Percentiles rank a stretch among this genome's conserved stretches.
phyloP scores from a whole-genome alignment of 352 stramenopile genomes.

The Globisporangium spinosum region DNA sequence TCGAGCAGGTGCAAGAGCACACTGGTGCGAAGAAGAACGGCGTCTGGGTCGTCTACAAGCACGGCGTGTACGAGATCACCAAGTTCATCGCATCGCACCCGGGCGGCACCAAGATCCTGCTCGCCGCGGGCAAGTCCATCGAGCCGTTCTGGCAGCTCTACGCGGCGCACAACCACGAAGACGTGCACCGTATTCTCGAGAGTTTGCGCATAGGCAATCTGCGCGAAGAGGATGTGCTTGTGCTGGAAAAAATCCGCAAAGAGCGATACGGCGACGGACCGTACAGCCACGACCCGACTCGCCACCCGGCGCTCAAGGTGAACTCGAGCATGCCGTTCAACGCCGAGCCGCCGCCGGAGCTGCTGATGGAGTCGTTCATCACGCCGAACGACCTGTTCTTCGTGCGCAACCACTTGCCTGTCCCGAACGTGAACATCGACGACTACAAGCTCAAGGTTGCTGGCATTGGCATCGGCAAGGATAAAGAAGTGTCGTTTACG shows the following conservation, averaged over 20 bases:
- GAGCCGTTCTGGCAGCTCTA: constrained; percentile 97
- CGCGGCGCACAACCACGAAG: constrained; percentile 91
- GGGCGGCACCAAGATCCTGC: constrained; percentile 87
- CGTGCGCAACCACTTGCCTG: constrained; percentile 96
- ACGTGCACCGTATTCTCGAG: constrained; percentile 92
- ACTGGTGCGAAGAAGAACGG: constrained; percentile 66
- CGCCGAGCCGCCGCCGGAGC: constrained; percentile 88
- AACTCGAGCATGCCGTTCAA: constrained; percentile 95
- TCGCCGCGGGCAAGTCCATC: constrained; percentile 84
- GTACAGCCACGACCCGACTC: constrained; percentile 91
- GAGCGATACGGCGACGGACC: constrained; percentile 87
- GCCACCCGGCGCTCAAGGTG: constrained; percentile 86
- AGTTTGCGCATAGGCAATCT: constrained; percentile 89
- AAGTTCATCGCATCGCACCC: constrained; percentile 94
- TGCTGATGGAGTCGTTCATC: constrained; percentile 93
- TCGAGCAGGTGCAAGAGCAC: constrained; percentile 72
- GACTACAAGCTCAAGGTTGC: constrained; percentile 66
- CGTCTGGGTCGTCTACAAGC: constrained; percentile 92
- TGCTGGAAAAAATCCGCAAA: constrained; percentile 81
- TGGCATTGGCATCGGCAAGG: constrained; percentile 51
- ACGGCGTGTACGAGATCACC: constrained; percentile 96
- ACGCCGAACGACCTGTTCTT: constrained; percentile 97
- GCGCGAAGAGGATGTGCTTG: constrained; percentile 80
- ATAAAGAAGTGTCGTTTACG: constrained; percentile 41
- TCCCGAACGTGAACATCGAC: constrained; percentile 83